These are phyloP conservation scores for Ganoderma resinaceum DNA, from an alignment of 1,284 basidiomycete species.

Conservation along the genomic window DNA sequence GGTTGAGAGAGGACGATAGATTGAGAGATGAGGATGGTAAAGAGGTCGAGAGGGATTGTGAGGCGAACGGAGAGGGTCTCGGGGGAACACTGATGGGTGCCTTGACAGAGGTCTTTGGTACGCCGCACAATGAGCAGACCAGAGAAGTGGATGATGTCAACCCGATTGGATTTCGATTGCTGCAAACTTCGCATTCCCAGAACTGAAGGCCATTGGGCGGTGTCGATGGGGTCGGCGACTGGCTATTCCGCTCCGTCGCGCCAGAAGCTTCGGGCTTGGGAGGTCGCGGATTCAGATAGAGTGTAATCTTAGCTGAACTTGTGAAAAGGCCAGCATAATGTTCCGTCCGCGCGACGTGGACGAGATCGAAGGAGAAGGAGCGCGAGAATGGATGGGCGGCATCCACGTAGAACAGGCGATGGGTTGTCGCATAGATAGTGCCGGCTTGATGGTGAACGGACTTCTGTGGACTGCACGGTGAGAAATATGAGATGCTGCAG, in stretches of 20 bases:
- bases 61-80: conserved; percentile 37
- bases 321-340: conserved; percentile 93
- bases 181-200: conserved; percentile 91
- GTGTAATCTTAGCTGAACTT: conserved; percentile 89
- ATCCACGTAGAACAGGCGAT: conserved; percentile 87
- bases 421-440: conserved; percentile 79
- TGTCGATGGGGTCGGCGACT: conserved; percentile 26
- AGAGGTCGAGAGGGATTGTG: conserved; percentile 42
- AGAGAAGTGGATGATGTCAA: conserved; percentile 64
- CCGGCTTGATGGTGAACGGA: conserved; percentile 76
- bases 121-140: conserved; percentile 78
- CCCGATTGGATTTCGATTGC: conserved; percentile 78
- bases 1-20: conserved; percentile 37
- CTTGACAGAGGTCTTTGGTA: conserved; percentile 57
- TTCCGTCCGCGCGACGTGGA: conserved; percentile 80
- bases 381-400: conserved; percentile 51
- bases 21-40: conserved; percentile 43
- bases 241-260: background rate
- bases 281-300: conserved; percentile 59
- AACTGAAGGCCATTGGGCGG: conserved; percentile 47
- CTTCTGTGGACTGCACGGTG: conserved; percentile 77
- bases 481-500: conserved; percentile 15
- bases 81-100: conserved; percentile 32
- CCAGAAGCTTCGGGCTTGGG: conserved; percentile 9
- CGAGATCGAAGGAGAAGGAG: conserved; percentile 73